Percentiles rank a stretch among this genome's conserved stretches.
Conservation (phyloP, 257 asterid genomes). For the Euphrasia confusa region DNA sequence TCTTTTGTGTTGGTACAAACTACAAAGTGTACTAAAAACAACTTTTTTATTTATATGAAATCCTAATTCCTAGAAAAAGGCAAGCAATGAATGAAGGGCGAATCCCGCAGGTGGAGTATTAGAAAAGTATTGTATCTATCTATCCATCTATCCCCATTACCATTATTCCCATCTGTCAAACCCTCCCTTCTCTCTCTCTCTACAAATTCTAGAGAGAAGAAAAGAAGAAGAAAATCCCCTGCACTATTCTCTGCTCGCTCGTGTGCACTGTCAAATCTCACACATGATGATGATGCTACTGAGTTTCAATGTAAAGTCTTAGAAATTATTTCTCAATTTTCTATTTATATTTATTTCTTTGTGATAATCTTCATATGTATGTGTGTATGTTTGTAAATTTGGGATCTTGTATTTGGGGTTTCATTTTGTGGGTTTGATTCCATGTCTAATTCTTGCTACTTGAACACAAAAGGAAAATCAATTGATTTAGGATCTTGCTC, state of each 20-base stretch:
- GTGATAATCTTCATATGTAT: not conserved
- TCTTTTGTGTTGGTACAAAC: not conserved
- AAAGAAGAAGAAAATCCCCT: not conserved
- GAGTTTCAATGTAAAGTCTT: not conserved
- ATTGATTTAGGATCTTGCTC: conserved; percentile 4
- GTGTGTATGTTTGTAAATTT: not conserved
- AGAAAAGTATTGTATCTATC: conserved; percentile 31
- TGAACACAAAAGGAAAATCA: not conserved
- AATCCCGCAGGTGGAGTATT: conserved; percentile 49
- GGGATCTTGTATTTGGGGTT: not conserved
- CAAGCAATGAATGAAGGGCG: conserved; percentile 39
- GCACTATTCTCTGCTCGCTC: not conserved
- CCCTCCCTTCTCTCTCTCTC: not conserved
- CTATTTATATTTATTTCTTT: not conserved
- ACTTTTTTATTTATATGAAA: not conserved
- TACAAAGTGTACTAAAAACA: conserved; percentile 15
- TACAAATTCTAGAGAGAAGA: conserved; percentile 19
- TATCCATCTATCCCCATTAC: not conserved
- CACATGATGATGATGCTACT: conserved; percentile 10
- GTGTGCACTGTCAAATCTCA: conserved; percentile 5
- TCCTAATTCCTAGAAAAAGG: conserved; percentile 24
- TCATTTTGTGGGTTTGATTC: not conserved
- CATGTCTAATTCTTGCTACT: not conserved
- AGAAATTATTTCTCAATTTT: not conserved
- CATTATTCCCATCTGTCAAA: conserved; percentile 18